These are phyloP conservation scores for Fusarium lateritium DNA, from an alignment of 2,329 filamentous ascomycete species.

Conservation along the genomic window DNA sequence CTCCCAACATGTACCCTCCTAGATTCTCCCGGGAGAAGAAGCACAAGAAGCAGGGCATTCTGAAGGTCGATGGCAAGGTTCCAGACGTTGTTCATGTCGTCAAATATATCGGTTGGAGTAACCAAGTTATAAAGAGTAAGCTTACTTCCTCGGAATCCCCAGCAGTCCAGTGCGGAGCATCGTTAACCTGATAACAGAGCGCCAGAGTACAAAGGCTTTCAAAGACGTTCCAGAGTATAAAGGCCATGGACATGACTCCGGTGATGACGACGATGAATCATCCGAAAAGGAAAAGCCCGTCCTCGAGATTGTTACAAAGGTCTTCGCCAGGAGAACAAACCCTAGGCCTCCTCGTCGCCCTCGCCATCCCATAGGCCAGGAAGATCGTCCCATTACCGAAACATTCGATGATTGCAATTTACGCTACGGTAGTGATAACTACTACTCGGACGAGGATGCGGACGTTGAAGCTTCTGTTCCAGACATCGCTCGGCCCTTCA, in stretches of 20 bases:
- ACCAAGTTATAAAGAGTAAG: slow-evolving; percentile 57
- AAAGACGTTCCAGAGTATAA: slow-evolving; percentile 52
- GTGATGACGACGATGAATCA: slow-evolving; percentile 27
- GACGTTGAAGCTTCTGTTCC: slow-evolving; percentile 46
- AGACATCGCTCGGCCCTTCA: slow-evolving; percentile 54
- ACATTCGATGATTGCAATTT: slow-evolving; percentile 46
- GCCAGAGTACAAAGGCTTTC: slow-evolving; percentile 58
- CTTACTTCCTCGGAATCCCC: not conserved
- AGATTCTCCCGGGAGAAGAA: not conserved
- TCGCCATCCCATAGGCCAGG: slow-evolving; percentile 17
- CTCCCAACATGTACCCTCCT: not conserved
- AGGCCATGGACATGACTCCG: slow-evolving; percentile 45
- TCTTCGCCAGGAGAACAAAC: slow-evolving; percentile 47
- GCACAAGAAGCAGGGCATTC: slow-evolving; percentile 15
- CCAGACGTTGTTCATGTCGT: slow-evolving; percentile 61
- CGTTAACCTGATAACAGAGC: slow-evolving; percentile 50
- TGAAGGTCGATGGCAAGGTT: slow-evolving; percentile 54
- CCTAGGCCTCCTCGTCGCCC: not conserved
- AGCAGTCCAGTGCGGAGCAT: not conserved
- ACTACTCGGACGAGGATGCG: slow-evolving; percentile 45
- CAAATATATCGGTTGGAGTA: slow-evolving; percentile 55
- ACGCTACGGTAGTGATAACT: slow-evolving; percentile 43
- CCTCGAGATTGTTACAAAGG: slow-evolving; percentile 61
- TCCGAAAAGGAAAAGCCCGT: slow-evolving; percentile 51
- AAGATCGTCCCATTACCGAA: slow-evolving; percentile 51